These are phyloP conservation scores for Calocybe cyanea DNA, from an alignment of 768 basidiomycete genomes.

Conservation along the genomic window DNA sequence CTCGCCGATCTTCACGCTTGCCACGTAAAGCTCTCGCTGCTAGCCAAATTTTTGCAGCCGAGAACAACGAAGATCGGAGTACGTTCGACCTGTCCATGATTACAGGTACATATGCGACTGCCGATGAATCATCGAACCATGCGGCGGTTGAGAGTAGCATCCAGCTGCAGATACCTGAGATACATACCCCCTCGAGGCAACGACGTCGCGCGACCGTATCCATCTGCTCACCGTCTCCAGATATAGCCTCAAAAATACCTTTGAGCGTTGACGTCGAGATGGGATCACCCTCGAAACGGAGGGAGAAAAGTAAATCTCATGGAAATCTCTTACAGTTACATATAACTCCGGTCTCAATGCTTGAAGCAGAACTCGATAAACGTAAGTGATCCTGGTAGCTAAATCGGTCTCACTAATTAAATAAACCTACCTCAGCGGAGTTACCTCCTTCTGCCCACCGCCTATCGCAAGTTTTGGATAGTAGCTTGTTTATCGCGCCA, in stretches of 20 bases:
- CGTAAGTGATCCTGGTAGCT: constrained; percentile 36
- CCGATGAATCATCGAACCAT: constrained; percentile 20
- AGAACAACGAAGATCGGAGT: constrained; percentile 28
- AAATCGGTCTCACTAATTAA: background rate
- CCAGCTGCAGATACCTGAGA: constrained; percentile 29
- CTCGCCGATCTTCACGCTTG: constrained; percentile 46
- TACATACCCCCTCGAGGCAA: constrained; percentile 41
- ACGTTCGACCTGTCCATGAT: constrained; percentile 31
- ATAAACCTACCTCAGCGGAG: constrained; percentile 25
- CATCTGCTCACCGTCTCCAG: constrained; percentile 47
- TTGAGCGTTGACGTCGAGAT: constrained; percentile 30
- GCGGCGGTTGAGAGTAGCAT: constrained; percentile 20
- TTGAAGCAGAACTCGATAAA: constrained; percentile 63
- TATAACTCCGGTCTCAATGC: constrained; percentile 60
- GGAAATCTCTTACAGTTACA: constrained; percentile 59
- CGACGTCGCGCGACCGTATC: constrained; percentile 66
- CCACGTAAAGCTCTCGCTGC: constrained; percentile 63
- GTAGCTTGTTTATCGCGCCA: constrained; percentile 62
- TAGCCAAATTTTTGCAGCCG: constrained; percentile 64
- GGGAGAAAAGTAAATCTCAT: constrained; percentile 65
- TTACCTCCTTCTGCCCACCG: constrained; percentile 44
- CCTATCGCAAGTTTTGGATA: constrained; percentile 66
- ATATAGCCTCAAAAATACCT: constrained; percentile 23
- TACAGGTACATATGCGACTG: constrained; percentile 28
- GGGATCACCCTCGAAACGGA: constrained; percentile 57